Base-by-base conservation (phyloP, 2,329 filamentous ascomycete species). In the Fusarium setosum region DNA sequence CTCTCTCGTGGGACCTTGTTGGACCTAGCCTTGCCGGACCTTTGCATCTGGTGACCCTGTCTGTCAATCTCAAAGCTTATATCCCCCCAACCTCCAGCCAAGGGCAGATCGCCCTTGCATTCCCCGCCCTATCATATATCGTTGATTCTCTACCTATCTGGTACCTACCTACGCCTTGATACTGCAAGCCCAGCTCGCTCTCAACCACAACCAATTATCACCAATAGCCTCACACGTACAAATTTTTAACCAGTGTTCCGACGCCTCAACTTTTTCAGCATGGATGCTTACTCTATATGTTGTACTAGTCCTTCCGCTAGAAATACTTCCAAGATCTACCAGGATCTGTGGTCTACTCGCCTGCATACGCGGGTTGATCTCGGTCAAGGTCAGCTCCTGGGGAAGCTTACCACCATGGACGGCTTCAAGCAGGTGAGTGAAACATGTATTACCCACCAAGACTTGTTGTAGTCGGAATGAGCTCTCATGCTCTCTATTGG, bases 211-310 rank as follows among this genome's bases (percentile, higher is more conserved):
- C 35, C 53, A 38, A 44, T 40, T 42, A 51, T 57, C 26, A 47
- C 32, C 42, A 45, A 40, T 18, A 38, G n/a, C 8, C 34, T 38
- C 41, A 37, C 23, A 45, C 48, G 34, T 53, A 52, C 56, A 63
- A 12, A 31, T 41, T 37, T n/a, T 48, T 34, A 35, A 13, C 26
- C 54, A 56, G 52, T 35, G 29, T 26, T 44, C 40, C 31, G 35
- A 56, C 23, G 56, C 31, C 26, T 45, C 44, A 17, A 38, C 18
- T 18, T 58, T 32, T 34, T 35, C 29, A 59, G 24, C 34, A 85
- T 86, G 84, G 83, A 86, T 76, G 81, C 82, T 81, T 82, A 84
- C 76, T 81, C 81, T 24, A 79, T 85, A 69, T 84, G 79, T 34
- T 81, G 75, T 70, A 81, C 79, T 66, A 84, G 81, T 71, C 73